Evolutionary conservation across 768 basidiomycete genomes (phyloP).

Genomic region (Daedaleopsis sinensis): DNA sequence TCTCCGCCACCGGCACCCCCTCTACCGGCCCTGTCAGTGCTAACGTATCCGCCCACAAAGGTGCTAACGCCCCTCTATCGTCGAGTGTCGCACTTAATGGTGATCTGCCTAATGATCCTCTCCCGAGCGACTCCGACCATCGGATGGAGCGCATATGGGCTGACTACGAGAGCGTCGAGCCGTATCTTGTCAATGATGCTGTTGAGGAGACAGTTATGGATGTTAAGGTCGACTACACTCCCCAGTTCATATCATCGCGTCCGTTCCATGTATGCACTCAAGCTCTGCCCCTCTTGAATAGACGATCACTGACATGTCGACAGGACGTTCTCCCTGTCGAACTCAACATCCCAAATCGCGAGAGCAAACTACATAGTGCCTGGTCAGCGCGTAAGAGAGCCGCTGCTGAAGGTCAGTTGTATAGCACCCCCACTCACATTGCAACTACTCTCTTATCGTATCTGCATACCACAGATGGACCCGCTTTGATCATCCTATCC

Average conservation of each 20-base stretch:
- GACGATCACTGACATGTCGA: neutral
- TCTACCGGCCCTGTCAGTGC: constrained; percentile 36
- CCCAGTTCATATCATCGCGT: constrained; percentile 45
- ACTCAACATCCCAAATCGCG: constrained; percentile 67
- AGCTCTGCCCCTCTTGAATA: neutral
- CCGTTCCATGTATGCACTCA: constrained; percentile 57
- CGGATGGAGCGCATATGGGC: constrained; percentile 83
- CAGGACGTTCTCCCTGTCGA: constrained; percentile 82
- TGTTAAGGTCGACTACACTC: constrained; percentile 57
- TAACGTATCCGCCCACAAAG: constrained; percentile 2
- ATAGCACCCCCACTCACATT: no score
- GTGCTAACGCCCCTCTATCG: neutral
- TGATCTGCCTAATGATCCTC: constrained; percentile 33
- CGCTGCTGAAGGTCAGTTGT: constrained; percentile 60
- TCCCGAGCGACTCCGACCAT: constrained; percentile 86
- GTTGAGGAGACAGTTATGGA: constrained; percentile 52
- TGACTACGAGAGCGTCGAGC: constrained; percentile 83
- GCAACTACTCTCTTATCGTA: no score
- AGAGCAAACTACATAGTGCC: constrained; percentile 48
- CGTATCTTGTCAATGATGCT: constrained; percentile 58
- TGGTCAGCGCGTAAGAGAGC: constrained; percentile 44
- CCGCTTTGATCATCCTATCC: constrained; percentile 85
- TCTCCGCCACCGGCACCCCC: constrained; percentile 33
- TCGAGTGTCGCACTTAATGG: constrained; percentile 11
- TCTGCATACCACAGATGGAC: constrained; percentile 61